Base-by-base conservation (phyloP, 257 asterid genomes). In the Solanum chmielewskii region DNA sequence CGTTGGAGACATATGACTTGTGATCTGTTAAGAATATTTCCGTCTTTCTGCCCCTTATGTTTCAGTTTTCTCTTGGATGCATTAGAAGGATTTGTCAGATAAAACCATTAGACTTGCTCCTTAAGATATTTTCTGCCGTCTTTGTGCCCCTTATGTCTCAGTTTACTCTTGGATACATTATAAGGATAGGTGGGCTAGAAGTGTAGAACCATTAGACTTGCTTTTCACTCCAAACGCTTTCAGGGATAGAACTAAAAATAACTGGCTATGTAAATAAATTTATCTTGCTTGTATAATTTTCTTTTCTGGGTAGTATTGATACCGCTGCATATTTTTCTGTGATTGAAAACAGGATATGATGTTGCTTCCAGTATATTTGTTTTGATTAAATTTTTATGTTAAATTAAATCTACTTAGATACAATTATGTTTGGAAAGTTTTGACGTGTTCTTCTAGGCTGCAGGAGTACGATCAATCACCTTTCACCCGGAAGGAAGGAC, bases 401-500 rank as follows among this genome's bases (percentile, higher is more conserved):
- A 52, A 49, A 20, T 52, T 49, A 49, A 31, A 81, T 39, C 29
- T 29, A 81, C 85, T 31, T 2, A 7, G 45, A 31, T 77, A 82
- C 68, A 44, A 56, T 84, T 83, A 82, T 77, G 87, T 86, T 84
- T 90, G 66, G 27, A 16, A 47, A 80, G 84, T 80, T 18, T 49
- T 81, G 68, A 81, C 69, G 21, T 81, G 69, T 25, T 85, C 44
- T 85, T 87, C 59, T 93, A 97, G 99, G 89, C 93, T 89, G 88
- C 98, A 82, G 99, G 98, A 89, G 98, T 97, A 86, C 93, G 98
- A 85, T 92, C 99, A 21, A 52, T 96, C 25, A 68, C 98, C 86
- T 97, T 96, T 90, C 99, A 97, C 86, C 98, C 98, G 25, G 99
- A 96, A 90, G 99, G 99, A 86, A 93, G 94, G 93, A 93, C 95